Evolutionary conservation across 192 early-diverging fungal species (phyloP).

Genomic region (Coemansia sp.): DNA sequence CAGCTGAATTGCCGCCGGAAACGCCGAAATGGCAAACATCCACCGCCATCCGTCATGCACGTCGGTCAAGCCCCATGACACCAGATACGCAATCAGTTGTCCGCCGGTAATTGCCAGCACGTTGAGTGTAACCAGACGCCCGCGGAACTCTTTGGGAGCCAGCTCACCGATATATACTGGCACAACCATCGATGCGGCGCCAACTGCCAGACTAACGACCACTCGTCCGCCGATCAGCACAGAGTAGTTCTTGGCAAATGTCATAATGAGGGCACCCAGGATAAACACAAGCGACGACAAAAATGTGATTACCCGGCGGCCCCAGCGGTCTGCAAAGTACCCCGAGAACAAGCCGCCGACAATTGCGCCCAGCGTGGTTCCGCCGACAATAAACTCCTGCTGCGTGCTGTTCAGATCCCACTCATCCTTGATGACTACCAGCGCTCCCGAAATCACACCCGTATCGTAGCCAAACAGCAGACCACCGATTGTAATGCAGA

Average conservation of each 20-base stretch:
- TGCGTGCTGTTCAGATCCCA: conserved; percentile 47
- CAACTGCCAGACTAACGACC: conserved; percentile 55
- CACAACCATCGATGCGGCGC: conserved; percentile 53
- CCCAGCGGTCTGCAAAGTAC: conserved; percentile 64
- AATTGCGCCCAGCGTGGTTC: conserved; percentile 56
- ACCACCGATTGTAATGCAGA: conserved; percentile 54
- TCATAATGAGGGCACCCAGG: conserved; percentile 55
- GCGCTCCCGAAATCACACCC: conserved; percentile 52
- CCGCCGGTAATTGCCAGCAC: conserved; percentile 61
- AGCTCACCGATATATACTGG: conserved; percentile 59
- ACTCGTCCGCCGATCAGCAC: conserved; percentile 54
- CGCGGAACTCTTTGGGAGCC: conserved; percentile 58
- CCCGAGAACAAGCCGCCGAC: conserved; percentile 69
- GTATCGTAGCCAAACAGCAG: conserved; percentile 58
- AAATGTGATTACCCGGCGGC: conserved; percentile 53
- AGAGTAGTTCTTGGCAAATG: conserved; percentile 46
- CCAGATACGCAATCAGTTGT: conserved; percentile 60
- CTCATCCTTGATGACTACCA: conserved; percentile 50
- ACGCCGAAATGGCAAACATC: conserved; percentile 54
- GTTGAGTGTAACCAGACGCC: conserved; percentile 58
- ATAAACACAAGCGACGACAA: conserved; percentile 56
- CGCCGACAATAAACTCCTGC: conserved; percentile 52
- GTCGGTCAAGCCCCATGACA: conserved; percentile 59
- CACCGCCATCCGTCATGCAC: conserved; percentile 56
- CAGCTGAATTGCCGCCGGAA: conserved; percentile 53